Base-by-base conservation (phyloP, 2,329 filamentous ascomycete genomes). In the Colletotrichum tamarilloi region DNA sequence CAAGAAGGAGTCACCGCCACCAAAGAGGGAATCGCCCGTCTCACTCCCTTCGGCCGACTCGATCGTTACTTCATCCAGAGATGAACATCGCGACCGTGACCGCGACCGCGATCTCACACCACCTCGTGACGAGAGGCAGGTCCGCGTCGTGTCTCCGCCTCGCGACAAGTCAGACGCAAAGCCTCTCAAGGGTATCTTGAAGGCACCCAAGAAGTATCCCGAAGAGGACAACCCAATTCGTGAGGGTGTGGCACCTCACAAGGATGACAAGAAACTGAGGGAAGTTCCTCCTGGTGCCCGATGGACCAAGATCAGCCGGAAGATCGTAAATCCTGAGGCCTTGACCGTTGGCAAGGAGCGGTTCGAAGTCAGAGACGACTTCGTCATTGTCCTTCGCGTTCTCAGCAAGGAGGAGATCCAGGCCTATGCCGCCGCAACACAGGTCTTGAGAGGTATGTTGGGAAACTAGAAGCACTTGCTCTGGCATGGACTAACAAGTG, bases 171-270 rank as follows among this genome's bases (percentile, higher is more conserved):
- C 87, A 24, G 92, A 94, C 22, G 88, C 89, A 53, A 93, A 94
- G 76, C 89, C 91, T 22, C 89, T 94, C 72, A 97, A 93, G 82
- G 92, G 95, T 19, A 98, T 98, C 69, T 87, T 98, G 56, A 97
- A 97, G 82, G 89, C 90, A 67, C 95, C 96, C 1, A 95, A 91
- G 19, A 93, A 93, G 78, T 98, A 98, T 78, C 96, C 96, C 0
- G 95, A 98, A 79, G 93, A 98, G 74, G 90, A 91, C 1, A 92
- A 95, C 76, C 93, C 94, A 0, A 88, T 97, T 46, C 90, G 95
- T 24, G 96, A 98, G 81, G 96, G 95, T 19, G 96, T 98, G 7
- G 95, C 95, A 2, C 95, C 95, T n/a, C 90, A 97, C 79, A 98
- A 97, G 83, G 95, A 97, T 80, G 92, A 94, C 62, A 92, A 93